Percentiles rank a stretch among this genome's conserved stretches.
These are phyloP conservation scores for Dendrobium catenatum DNA, from an alignment of 106 monocot genomes.

Conservation along the genomic window DNA sequence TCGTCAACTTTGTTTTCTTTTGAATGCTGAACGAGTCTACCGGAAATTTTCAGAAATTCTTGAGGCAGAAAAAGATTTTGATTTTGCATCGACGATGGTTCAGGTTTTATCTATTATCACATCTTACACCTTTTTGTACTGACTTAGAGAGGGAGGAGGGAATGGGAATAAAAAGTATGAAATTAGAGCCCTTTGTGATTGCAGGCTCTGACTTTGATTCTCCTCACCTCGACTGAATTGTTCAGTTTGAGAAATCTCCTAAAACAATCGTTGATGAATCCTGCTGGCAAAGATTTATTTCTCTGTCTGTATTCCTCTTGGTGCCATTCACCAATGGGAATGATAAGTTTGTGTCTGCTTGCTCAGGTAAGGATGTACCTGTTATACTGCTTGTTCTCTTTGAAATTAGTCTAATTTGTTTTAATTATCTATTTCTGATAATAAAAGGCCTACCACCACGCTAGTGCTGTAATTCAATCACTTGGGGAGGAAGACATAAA, in stretches of 20 bases:
- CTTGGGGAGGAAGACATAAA: constrained; percentile 58
- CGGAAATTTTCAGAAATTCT: constrained; percentile 80
- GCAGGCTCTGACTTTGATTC: constrained; percentile 95
- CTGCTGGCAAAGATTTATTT: constrained; percentile 74
- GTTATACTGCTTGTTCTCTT: neutral
- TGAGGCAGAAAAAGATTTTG: constrained; percentile 66
- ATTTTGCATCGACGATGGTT: constrained; percentile 90
- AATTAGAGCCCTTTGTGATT: constrained; percentile 6
- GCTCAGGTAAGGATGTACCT: constrained; percentile 52
- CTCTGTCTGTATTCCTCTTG: constrained; percentile 82
- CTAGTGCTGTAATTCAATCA: constrained; percentile 80
- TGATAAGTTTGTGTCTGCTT: constrained; percentile 84
- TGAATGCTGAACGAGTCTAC: constrained; percentile 78
- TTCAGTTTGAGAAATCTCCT: constrained; percentile 58
- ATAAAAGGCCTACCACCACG: constrained; percentile 83
- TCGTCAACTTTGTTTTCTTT: constrained; percentile 80
- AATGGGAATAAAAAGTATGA: neutral
- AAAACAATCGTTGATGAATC: constrained; percentile 64
- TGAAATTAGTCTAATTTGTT: neutral
- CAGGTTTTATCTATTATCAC: constrained; percentile 48
- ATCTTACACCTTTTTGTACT: neutral
- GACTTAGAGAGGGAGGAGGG: neutral
- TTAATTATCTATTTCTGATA: neutral
- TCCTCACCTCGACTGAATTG: constrained; percentile 91
- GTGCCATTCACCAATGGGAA: constrained; percentile 98